Evolutionary conservation across 306 rosid species (phyloP), one percentile per base, ranked within the genome.

Genomic region (Acacia melanoxylon): DNA sequence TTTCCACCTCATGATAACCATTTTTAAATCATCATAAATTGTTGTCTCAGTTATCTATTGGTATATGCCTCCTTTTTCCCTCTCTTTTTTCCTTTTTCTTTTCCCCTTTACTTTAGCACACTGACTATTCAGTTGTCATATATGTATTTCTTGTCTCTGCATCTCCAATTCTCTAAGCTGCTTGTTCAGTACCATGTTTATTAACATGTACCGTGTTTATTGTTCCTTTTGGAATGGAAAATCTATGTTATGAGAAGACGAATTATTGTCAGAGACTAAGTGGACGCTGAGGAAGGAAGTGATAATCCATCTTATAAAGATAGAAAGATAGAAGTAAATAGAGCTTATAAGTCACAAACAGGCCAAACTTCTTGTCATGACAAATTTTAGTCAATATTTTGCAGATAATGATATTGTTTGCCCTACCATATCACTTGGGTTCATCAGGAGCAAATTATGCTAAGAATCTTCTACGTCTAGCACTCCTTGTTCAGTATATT

Each of bases 371-470:
- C 82, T 76, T 49, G 4, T 52, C 41, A 20, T 77, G 70, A 52
- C 77, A 46, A 11, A 5, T 45, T 68, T 25, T 6, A 29, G 16
- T 79, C 62, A 76, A 71, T 73, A 76, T 24, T 85, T 87, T 86
- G 84, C 91, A 94, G 98, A 89, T 94, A 65, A 83, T 94, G 82
- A 62, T 92, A 77, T 24, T 85, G 48, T 9, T 86, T 19, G 74
- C 91, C 66, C 74, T 94, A 72, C 93, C 90, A 68, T 29, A 16
- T 11, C 69, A 61, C 72, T 79, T 90, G 89, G 94, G 88, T 77
- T 41, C 72, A 77, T 89, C 93, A 27, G 94, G 93, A 89, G 97
- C 97, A 80, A 91, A 90, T 83, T 82, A 86, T 78, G 97, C 93
- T 0, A 92, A 92, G 82, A 91, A 92, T 84, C 86, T 92, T 70